Conservation (phyloP, 1,284 basidiomycete genomes). For the Pseudozyma flocculosa region DNA sequence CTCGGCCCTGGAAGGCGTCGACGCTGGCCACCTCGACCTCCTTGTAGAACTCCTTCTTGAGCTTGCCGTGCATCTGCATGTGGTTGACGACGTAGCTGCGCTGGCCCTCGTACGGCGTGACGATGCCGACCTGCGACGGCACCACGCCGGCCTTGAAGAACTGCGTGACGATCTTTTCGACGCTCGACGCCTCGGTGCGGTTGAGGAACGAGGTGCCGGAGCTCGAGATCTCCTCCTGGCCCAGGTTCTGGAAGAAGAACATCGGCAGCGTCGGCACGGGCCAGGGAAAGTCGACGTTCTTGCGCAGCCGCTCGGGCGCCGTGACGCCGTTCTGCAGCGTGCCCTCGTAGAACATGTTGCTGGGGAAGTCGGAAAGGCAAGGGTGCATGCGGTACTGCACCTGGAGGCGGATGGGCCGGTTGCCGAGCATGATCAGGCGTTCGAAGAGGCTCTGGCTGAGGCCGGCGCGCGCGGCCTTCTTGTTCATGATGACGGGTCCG, state of each 20-base stretch:
- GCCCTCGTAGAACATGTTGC: conserved; percentile 99
- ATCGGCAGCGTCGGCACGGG: conserved; percentile 95
- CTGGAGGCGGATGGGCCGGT: conserved; percentile 94
- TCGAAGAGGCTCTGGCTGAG: conserved; percentile 97
- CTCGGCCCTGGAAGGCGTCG: conserved; percentile 98
- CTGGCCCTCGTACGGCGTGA: conserved; percentile 98
- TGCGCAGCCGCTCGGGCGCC: conserved; percentile 91
- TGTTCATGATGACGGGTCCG: conserved; percentile 99
- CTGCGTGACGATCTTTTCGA: conserved; percentile 98
- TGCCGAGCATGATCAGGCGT: conserved; percentile 89
- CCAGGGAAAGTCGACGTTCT: conserved; percentile 99
- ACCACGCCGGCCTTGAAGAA: conserved; percentile 99
- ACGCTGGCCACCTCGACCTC: conserved; percentile 98
- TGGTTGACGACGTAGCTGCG: conserved; percentile 98
- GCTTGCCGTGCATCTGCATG: conserved; percentile 97
- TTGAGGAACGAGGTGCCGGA: conserved; percentile 98
- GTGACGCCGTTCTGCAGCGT: conserved; percentile 98
- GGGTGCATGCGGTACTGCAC: conserved; percentile 99
- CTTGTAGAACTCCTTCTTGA: conserved; percentile 99
- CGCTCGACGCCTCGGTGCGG: conserved; percentile 96
- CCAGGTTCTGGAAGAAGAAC: conserved; percentile 99
- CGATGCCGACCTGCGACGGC: conserved; percentile 92
- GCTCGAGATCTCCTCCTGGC: conserved; percentile 97
- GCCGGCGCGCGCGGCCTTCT: conserved; percentile 96
- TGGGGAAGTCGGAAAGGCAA: conserved; percentile 96